Evolutionary conservation across 371 early-diverging fungal species (phyloP).

Genomic region (Lichtheimia corymbifera): DNA sequence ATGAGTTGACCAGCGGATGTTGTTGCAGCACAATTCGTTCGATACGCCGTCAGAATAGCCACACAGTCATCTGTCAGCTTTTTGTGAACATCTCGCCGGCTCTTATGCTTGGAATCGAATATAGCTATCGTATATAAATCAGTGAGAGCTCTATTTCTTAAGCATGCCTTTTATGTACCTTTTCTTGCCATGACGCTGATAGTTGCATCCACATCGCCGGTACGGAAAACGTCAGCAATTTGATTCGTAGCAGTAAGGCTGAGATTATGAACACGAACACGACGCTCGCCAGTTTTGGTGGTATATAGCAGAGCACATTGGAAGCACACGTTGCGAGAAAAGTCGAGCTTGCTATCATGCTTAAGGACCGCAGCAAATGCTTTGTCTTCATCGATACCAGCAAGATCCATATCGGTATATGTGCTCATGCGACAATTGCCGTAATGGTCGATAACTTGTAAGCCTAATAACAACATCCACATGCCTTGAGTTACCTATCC

Average conservation of each 20-base stretch:
- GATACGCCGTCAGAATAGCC: conserved; percentile 88
- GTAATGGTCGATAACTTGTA: conserved; percentile 88
- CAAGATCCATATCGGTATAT: conserved; percentile 90
- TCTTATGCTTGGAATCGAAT: conserved; percentile 66
- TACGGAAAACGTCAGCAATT: conserved; percentile 87
- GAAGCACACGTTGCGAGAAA: conserved; percentile 80
- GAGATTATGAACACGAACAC: conserved; percentile 91
- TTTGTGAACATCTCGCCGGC: conserved; percentile 81
- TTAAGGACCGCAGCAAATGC: conserved; percentile 84
- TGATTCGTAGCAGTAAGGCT: conserved; percentile 77
- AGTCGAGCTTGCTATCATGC: conserved; percentile 92
- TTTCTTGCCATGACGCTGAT: conserved; percentile 82
- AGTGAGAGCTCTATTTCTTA: background rate
- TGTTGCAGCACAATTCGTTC: conserved; percentile 88
- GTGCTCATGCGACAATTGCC: conserved; percentile 96
- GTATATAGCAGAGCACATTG: conserved; percentile 95
- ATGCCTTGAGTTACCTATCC: background rate
- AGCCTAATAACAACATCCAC: conserved; percentile 38
- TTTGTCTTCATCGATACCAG: conserved; percentile 88
- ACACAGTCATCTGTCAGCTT: conserved; percentile 86
- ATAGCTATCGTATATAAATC: conserved; percentile 52
- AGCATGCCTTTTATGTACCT: conserved; percentile 35
- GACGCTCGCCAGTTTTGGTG: conserved; percentile 80
- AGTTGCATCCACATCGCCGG: conserved; percentile 90
- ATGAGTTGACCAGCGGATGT: conserved; percentile 94